These are phyloP conservation scores for Fagus crenata DNA, from an alignment of 306 rosid species.

Conservation along the genomic window DNA sequence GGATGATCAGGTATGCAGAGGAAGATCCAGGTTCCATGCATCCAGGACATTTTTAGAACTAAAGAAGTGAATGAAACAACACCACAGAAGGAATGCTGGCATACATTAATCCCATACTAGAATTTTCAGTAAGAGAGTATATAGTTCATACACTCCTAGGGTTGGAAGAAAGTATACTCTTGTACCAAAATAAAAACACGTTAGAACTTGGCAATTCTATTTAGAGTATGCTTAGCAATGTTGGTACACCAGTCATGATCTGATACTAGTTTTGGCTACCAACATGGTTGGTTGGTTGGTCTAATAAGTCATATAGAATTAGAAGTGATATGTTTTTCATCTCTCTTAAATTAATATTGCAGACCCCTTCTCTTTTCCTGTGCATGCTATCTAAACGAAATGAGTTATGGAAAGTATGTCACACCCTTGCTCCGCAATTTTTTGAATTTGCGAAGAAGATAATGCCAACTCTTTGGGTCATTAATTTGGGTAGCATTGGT, in stretches of 20 bases:
- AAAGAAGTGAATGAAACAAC: conserved; percentile 16
- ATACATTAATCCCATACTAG: not conserved
- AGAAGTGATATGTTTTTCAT: not conserved
- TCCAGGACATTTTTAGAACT: conserved; percentile 17
- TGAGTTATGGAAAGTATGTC: not conserved
- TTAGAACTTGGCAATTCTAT: not conserved
- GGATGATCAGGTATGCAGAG: not conserved
- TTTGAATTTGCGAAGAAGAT: too few species aligned
- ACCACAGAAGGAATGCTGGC: not conserved
- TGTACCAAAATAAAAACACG: not conserved
- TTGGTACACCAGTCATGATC: too few species aligned
- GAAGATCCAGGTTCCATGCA: conserved; percentile 10
- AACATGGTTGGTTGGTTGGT: not conserved
- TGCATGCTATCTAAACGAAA: not conserved
- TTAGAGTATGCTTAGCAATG: too few species aligned
- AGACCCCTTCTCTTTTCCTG: not conserved
- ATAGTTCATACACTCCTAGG: not conserved
- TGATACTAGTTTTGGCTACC: not conserved
- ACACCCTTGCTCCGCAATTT: too few species aligned
- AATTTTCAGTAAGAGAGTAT: not conserved
- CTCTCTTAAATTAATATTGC: too few species aligned
- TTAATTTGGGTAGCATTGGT: too few species aligned
- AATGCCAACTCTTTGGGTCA: too few species aligned
- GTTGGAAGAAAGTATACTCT: not conserved
- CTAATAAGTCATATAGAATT: not conserved